Percentiles rank a stretch among this genome's conserved stretches.
Conservation (phyloP, 106 monocot genomes). For the Posidonia australis region DNA sequence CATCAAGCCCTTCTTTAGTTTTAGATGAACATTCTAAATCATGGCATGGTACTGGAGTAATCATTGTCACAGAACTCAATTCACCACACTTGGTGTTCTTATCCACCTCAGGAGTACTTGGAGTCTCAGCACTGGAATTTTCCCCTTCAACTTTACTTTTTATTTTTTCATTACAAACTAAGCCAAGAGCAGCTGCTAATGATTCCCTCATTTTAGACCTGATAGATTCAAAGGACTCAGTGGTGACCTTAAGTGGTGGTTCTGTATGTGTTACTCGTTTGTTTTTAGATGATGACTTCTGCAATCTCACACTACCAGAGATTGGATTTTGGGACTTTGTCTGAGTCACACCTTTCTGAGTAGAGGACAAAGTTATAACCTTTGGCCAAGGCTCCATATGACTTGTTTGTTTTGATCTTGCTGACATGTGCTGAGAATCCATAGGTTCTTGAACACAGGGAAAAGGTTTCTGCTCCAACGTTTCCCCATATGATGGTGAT, state of each 20-base stretch:
- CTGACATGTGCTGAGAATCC: not conserved
- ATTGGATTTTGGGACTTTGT: slow-evolving; percentile 7
- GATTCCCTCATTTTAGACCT: slow-evolving; percentile 73
- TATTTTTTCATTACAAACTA: slow-evolving; percentile 30
- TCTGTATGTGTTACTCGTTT: slow-evolving; percentile 31
- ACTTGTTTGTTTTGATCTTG: not conserved
- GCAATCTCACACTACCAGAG: not conserved
- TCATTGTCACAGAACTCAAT: too few species aligned
- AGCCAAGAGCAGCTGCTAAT: slow-evolving; percentile 39
- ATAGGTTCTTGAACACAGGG: slow-evolving; percentile 12
- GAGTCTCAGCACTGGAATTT: not conserved
- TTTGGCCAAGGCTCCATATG: not conserved
- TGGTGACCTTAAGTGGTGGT: slow-evolving; percentile 21
- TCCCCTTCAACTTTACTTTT: slow-evolving; percentile 13
- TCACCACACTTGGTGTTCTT: not conserved
- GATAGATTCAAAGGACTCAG: slow-evolving; percentile 43
- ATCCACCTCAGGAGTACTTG: too few species aligned
- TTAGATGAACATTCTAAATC: too few species aligned
- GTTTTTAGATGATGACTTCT: slow-evolving; percentile 11
- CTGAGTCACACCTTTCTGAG: not conserved
- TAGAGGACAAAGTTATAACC: not conserved
- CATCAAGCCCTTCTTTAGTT: too few species aligned
- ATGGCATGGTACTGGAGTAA: too few species aligned
- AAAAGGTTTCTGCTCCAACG: not conserved
- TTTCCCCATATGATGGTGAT: slow-evolving; percentile 6